Base-by-base conservation (phyloP, 306 rosid species). In the Sicyos edulis region DNA sequence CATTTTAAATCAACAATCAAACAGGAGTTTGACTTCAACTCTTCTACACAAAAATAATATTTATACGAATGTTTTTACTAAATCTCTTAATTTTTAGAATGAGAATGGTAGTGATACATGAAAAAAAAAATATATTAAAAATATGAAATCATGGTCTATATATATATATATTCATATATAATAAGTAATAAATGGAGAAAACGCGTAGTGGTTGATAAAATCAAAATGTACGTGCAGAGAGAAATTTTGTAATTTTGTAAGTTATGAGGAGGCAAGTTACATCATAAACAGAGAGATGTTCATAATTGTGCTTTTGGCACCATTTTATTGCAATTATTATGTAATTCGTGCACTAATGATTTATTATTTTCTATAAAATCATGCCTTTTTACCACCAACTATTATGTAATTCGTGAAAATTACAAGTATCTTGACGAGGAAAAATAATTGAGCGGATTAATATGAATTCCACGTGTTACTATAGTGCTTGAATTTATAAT, bases 191-290 rank as follows among this genome's bases (percentile, higher is more conserved):
- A 57, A 57, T 57, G 34, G 34, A 57, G 62, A 57, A 57, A 57
- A 57, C 62, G 24, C 62, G 29, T 57, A 10, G 62, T 21, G 34
- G 24, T 57, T 57, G 24, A 57, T 57, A 8, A 57, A 57, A 57
- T 57, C 17, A 50, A 49, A 54, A 54, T 17, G 59, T 26, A 26
- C 29, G 1, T 17, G 26, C 24, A 57, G 62, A 21, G 62, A 24
- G 62, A 20, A 11, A 57, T 20, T 57, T 57, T 17, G 54, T 54
- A 6, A 6, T 8, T 55, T 10, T 55, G 29, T 4, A 20, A 22
- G 24, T 8, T 57, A 57, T 57, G 45, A 57, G 62, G 62, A 20
- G 62, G 34, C 32, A 57, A 57, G 62, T 57, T 57, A 20, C 62
- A 57, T 57, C 61, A 56, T 2, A 52, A 15, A 52, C 6, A 56